Base-by-base conservation (phyloP, 2,329 filamentous ascomycete species). In the Fusarium sterilihyphosum region DNA sequence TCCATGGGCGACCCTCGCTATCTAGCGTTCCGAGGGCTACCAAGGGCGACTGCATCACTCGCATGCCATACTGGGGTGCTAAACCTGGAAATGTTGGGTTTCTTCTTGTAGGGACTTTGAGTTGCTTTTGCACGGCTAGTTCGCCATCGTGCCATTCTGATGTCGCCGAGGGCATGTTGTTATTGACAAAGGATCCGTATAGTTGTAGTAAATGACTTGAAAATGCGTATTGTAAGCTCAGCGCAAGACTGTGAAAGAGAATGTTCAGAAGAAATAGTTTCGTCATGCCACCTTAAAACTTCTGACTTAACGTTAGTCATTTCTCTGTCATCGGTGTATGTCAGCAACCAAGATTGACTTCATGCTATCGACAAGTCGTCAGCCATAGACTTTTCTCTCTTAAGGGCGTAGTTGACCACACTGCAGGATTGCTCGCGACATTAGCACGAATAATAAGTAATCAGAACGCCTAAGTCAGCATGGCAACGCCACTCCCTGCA, bases 21-120 rank as follows among this genome's bases (percentile, higher is more conserved):
- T 96, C 94, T 4, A 95, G 82, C 0, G 93, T 89, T 3, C 94
- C 94, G 24, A 97, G 83, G 1, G 93, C 93, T 20, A 96, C 85
- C 13, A 96, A 85, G 2, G 93, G 91, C 2, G 90, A 91, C 22
- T 83, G 83, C 58, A 88, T 85, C 7, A 95, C 86, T 70, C 93
- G 88, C 71, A 86, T 84, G 4, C 86, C 89, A 29, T 92, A 91
- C 22, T 89, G 86, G 10, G 86, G 85, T 1, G 90, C 90, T 3
- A 96, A 86, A 61, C 90, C 90, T 2, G 87, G 84, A 2, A 87
- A 82, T 0, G 92, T 95, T 0, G 94, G 93, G 77, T 96, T 95
- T 54, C 89, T 86, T 22, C 65, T 70, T 22, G 73, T 79, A 1
- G 91, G 90, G 0, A 92, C 85, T 40, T 84, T 86, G 65, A 95